Evolutionary conservation across 1,284 basidiomycete species (phyloP).

Genomic region (Microbotryum intermedium): DNA sequence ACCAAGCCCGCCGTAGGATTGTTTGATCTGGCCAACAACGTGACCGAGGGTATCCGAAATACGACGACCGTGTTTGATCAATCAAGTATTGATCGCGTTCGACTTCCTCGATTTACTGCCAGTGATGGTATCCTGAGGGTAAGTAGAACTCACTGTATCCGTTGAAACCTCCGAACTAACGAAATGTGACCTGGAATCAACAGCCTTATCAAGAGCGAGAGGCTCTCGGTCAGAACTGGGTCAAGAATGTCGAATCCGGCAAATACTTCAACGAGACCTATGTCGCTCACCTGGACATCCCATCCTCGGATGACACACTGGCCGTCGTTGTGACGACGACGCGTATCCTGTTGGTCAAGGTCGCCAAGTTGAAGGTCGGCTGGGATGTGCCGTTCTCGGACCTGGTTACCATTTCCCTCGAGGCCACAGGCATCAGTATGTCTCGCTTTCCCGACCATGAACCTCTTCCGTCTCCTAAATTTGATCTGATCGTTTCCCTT

Average conservation of each 20-base stretch:
- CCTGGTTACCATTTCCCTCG: slow-evolving; percentile 77
- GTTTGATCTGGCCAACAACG: slow-evolving; percentile 90
- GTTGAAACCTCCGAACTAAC: not conserved
- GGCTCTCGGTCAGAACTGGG: slow-evolving; percentile 92
- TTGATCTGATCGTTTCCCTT: not conserved
- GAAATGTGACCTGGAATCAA: not conserved
- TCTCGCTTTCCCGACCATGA: not conserved
- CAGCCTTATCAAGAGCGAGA: slow-evolving; percentile 82
- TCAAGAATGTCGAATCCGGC: slow-evolving; percentile 81
- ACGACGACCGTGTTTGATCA: slow-evolving; percentile 97
- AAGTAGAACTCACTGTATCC: slow-evolving; percentile 34
- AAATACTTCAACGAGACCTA: slow-evolving; percentile 75
- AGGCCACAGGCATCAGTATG: slow-evolving; percentile 65
- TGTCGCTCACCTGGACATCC: slow-evolving; percentile 66
- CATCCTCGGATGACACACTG: slow-evolving; percentile 52
- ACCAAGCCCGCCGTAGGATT: slow-evolving; percentile 96
- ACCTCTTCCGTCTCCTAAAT: not conserved
- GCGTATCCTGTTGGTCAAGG: slow-evolving; percentile 74
- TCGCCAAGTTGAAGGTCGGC: slow-evolving; percentile 70
- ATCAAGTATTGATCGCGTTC: slow-evolving; percentile 76
- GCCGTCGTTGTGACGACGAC: slow-evolving; percentile 73
- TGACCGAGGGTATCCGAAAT: slow-evolving; percentile 94
- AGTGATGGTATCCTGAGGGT: slow-evolving; percentile 76
- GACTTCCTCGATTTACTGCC: slow-evolving; percentile 80
- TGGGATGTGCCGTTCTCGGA: slow-evolving; percentile 89